phyloP scores from a whole-genome alignment of 2,329 filamentous ascomycete species.

The Neonectria neomacrospora region DNA sequence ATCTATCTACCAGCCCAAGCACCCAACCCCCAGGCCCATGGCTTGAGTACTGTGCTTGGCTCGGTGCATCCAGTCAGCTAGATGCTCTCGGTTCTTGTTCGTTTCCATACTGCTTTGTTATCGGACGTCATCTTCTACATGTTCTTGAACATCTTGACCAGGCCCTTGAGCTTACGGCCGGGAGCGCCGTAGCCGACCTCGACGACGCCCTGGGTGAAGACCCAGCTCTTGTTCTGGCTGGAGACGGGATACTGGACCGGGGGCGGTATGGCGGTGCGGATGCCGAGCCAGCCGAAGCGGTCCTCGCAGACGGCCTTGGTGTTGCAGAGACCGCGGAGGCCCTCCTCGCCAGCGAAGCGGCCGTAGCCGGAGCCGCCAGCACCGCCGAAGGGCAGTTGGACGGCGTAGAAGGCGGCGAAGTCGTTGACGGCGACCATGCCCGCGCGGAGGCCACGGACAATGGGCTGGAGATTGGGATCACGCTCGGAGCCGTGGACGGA shows the following conservation, averaged over 20 bases:
- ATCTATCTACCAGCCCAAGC: not conserved
- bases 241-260: conserved; percentile 84
- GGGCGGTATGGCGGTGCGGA: conserved; percentile 81
- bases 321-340: conserved; percentile 86
- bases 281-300: conserved; percentile 67
- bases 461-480: conserved; percentile 67
- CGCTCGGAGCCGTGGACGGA: conserved; percentile 82
- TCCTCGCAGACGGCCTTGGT: conserved; percentile 88
- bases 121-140: conserved; percentile 42
- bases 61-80: not conserved
- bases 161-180: conserved; percentile 52
- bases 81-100: not conserved
- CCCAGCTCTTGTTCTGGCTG: conserved; percentile 72
- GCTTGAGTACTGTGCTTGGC: not conserved
- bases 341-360: conserved; percentile 91
- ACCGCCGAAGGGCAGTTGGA: conserved; percentile 93
- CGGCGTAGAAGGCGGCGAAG: conserved; percentile 92
- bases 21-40: not conserved
- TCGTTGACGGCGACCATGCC: conserved; percentile 98
- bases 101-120: not conserved
- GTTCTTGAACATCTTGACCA: conserved; percentile 57
- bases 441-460: conserved; percentile 76
- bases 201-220: conserved; percentile 70
- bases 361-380: conserved; percentile 92
- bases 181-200: conserved; percentile 67